phyloP scores from a whole-genome alignment of 1,139 yeast species.

The Nakaseomyces sp. region DNA sequence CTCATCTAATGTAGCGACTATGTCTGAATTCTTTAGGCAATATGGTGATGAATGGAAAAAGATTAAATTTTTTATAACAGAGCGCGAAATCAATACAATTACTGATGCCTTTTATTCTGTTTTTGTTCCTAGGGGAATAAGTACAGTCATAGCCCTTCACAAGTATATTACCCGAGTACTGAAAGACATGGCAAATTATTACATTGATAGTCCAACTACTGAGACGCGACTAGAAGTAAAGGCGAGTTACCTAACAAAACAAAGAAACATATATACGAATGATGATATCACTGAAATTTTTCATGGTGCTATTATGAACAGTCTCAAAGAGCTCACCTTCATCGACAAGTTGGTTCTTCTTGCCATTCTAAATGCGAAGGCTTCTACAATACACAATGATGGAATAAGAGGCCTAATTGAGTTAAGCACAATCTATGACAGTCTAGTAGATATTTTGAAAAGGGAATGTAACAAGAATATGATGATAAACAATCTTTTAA shows the following conservation, averaged over 20 bases:
- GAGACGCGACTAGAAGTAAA: neutral
- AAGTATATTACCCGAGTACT: neutral
- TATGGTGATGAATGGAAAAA: neutral
- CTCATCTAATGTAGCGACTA: neutral
- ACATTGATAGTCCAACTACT: neutral
- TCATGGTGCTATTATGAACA: neutral
- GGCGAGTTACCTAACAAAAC: neutral
- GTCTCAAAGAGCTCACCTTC: neutral
- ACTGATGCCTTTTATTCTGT: no score
- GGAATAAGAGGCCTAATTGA: neutral
- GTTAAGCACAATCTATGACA: neutral
- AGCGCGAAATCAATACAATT: neutral
- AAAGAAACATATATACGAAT: neutral
- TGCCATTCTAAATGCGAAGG: neutral
- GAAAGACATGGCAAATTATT: neutral
- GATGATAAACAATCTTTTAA: slow-evolving; percentile 1
- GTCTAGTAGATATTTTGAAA: neutral
- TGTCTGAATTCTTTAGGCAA: neutral
- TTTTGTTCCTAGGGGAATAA: neutral
- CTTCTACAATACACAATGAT: neutral
- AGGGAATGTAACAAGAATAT: neutral
- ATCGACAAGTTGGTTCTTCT: slow-evolving; percentile 2
- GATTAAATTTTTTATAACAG: neutral
- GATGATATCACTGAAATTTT: neutral
- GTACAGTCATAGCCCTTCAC: neutral